phyloP scores from a whole-genome alignment of 345 rosid genomes.

The Citrus inodora region DNA sequence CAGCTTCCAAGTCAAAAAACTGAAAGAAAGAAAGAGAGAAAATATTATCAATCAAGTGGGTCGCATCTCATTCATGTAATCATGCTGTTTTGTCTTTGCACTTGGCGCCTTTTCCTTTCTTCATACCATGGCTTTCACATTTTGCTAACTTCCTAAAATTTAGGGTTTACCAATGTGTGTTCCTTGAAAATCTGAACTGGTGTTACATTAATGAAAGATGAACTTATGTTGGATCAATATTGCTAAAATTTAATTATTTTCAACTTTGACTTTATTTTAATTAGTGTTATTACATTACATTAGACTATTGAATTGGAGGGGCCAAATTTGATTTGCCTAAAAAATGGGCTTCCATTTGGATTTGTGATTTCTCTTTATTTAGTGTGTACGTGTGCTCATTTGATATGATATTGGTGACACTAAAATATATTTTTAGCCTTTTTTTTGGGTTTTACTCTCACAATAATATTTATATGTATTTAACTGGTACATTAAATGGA shows the following conservation, averaged over 20 bases:
- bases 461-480: not conserved
- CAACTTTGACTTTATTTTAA: not conserved
- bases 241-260: too few species aligned
- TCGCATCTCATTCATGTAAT: slow-evolving; percentile 28
- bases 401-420: too few species aligned
- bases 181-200: not conserved
- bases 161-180: not conserved
- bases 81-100: slow-evolving; percentile 3
- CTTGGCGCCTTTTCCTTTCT: not conserved
- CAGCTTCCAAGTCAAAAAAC: slow-evolving; percentile 20
- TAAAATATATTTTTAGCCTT: too few species aligned
- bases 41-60: slow-evolving; percentile 8
- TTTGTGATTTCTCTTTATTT: too few species aligned
- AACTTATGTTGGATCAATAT: not conserved
- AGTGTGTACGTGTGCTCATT: too few species aligned
- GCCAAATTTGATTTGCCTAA: too few species aligned
- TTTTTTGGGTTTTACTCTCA: too few species aligned
- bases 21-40: not conserved
- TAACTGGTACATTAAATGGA: not conserved
- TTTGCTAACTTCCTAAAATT: not conserved
- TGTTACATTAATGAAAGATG: not conserved
- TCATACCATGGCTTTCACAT: not conserved
- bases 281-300: not conserved
- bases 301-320: too few species aligned
- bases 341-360: too few species aligned